Evolutionary conservation across 169 alveolate species (phyloP), one percentile per base, ranked within the genome.

Genomic region (Amoebophrya sp.): DNA sequence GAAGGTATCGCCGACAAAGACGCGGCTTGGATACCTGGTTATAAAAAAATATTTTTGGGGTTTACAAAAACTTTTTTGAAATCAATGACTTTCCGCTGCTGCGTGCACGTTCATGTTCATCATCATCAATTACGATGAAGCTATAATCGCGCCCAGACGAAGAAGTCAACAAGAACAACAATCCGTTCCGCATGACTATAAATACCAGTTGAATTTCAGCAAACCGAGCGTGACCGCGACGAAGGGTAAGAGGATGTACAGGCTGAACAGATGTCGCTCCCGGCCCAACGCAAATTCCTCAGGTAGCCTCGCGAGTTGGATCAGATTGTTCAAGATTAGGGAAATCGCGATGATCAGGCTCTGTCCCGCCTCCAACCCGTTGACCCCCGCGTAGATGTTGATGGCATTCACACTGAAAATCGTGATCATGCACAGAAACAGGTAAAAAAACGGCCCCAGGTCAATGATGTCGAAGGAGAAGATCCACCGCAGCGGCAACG

Each of bases 351-450:
- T 96, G 10, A 98, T 95, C 92, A 96, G 90, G 88, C 98, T 95
- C 94, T 98, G 97, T 0, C 99, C 98, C 23, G 96, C 98, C 95
- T 98, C 99, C 39, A 98, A 91, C 2, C 99, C 99, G 92, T 98
- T 98, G 23, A 98, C 96, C 32, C 99, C 99, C 90, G 66, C 39
- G 38, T 2, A 23, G n/a, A 41, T 47, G 66, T 47, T 47, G 18
- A 47, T 47, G 29, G 66, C 66, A 18, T 47, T 47, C 7, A 47
- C 66, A 18, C 66, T 12, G 66, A 47, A 47, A 47, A 47, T 18
- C 29, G 66, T 47, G 66, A 47, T 47, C 29, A 47, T 7, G 66
- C 66, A 47, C 29, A 47, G 66, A 18, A 47, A 47, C 29, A 47
- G 7, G 66, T 47, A 47, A 18, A 47, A 47, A 18, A 47, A 47